Evolutionary conservation across 2,329 filamentous ascomycete genomes (phyloP).

Genomic region (Neopestalotiopsis sp.): DNA sequence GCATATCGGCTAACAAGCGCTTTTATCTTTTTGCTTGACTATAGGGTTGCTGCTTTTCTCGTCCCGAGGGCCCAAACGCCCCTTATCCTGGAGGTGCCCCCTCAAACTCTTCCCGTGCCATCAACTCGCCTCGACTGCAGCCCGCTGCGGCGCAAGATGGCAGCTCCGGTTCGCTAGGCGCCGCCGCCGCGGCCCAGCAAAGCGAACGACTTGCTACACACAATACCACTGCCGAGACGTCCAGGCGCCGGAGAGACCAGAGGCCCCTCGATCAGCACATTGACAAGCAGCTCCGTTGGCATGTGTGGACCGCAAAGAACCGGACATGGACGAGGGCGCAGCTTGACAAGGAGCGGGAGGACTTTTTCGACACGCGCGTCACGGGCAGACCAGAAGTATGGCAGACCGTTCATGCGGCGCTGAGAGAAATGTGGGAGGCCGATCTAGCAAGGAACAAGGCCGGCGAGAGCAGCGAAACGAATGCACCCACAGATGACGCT

Average conservation of each 20-base stretch:
- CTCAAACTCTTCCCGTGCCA: constrained; percentile 58
- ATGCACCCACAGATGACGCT: constrained; percentile 42
- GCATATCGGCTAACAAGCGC: background rate
- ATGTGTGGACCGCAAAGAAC: constrained; percentile 68
- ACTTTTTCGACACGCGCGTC: constrained; percentile 91
- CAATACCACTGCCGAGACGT: constrained; percentile 23
- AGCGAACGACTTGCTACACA: constrained; percentile 23
- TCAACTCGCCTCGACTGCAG: constrained; percentile 49
- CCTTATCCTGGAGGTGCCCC: constrained; percentile 56
- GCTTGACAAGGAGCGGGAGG: constrained; percentile 73
- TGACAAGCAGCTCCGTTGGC: constrained; percentile 70
- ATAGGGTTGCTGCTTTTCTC: constrained; percentile 66
- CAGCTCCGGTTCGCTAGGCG: constrained; percentile 28
- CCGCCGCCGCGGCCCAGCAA: constrained; percentile 14
- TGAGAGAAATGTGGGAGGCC: constrained; percentile 70
- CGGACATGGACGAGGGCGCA: constrained; percentile 73
- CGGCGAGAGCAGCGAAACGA: constrained; percentile 35
- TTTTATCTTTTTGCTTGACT: background rate
- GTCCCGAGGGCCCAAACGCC: constrained; percentile 56
- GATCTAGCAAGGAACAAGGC: constrained; percentile 42
- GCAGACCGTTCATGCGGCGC: constrained; percentile 73
- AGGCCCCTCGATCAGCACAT: constrained; percentile 67
- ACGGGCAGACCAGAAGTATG: constrained; percentile 80
- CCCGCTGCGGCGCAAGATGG: constrained; percentile 37
- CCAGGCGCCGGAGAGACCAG: constrained; percentile 40